Evolutionary conservation across 1,139 yeast species (phyloP).

Genomic region (Lizanozyma gosingica): DNA sequence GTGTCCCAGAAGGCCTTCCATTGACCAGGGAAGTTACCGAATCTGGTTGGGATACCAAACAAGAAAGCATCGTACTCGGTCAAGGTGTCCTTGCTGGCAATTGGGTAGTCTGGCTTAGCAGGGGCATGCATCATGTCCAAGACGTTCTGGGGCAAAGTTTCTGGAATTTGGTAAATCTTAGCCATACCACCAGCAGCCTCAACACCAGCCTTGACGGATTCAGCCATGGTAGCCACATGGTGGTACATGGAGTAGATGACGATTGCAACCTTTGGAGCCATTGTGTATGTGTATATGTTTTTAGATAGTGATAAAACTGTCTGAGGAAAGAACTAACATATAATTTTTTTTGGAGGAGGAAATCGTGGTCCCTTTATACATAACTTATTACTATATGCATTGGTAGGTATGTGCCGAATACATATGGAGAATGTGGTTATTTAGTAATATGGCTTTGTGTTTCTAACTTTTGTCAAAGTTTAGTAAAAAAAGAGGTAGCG

Average conservation of each 20-base stretch:
- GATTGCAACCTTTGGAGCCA: slow-evolving; percentile 32
- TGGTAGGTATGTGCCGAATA: too few relatives aligned
- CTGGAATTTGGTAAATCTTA: slow-evolving; percentile 69
- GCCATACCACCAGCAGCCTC: slow-evolving; percentile 69
- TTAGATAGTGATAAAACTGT: too few relatives aligned
- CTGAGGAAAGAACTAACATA: too few relatives aligned
- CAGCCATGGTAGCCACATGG: slow-evolving; percentile 36
- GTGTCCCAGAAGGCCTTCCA: slow-evolving; percentile 75
- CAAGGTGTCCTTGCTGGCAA: slow-evolving; percentile 55
- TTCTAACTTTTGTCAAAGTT: too few relatives aligned
- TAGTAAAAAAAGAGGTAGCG: too few relatives aligned
- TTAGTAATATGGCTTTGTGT: too few relatives aligned
- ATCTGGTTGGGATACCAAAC: slow-evolving; percentile 81
- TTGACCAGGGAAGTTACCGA: slow-evolving; percentile 76
- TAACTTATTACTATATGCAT: too few relatives aligned
- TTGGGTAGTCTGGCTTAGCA: slow-evolving; percentile 58
- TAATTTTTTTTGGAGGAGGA: too few relatives aligned
- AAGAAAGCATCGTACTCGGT: slow-evolving; percentile 63
- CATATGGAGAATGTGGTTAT: too few relatives aligned
- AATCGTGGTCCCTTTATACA: too few relatives aligned
- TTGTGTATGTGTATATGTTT: too few relatives aligned
- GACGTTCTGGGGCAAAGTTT: slow-evolving; percentile 62
- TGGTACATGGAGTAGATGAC: slow-evolving; percentile 33
- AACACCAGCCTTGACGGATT: slow-evolving; percentile 61
- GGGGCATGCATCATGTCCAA: slow-evolving; percentile 58